Base-by-base conservation (phyloP, 2,329 filamentous ascomycete species). In the Remersonia thermophila region DNA sequence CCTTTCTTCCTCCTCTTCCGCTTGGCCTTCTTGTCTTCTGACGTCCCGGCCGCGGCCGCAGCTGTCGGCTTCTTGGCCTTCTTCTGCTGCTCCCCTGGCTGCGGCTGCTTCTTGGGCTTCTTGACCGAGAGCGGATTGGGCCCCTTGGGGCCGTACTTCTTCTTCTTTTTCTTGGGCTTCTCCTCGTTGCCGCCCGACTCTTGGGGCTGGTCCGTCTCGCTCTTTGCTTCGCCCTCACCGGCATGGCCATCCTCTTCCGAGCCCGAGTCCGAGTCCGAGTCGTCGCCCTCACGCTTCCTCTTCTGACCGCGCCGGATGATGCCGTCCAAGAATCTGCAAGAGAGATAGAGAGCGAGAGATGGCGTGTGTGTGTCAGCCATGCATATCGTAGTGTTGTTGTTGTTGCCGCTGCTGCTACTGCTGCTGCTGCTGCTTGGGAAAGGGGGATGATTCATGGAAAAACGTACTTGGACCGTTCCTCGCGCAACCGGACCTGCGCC, bases 401-500 rank as follows among this genome's bases (percentile, higher is more conserved):
- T n/a, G n/a, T n/a, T n/a, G n/a, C n/a, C n/a, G n/a, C n/a, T n/a
- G n/a, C n/a, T n/a, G n/a, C n/a, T n/a, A n/a, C n/a, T n/a, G n/a
- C n/a, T n/a, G n/a, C n/a, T n/a, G n/a, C n/a, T n/a, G n/a, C n/a
- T n/a, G n/a, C n/a, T n/a, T n/a, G n/a, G n/a, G n/a, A n/a, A n/a
- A n/a, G n/a, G n/a, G n/a, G n/a, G n/a, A n/a, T n/a, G 3, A 7
- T 7, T 30, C 28, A 4, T 23, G 27, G 27, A n/a, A 27, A 28
- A 4, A 38, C 46, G 32, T 39, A 83, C 60, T 93, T 93, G 38
- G 66, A 68, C 49, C 68, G 73, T 64, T 91, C 84, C 43, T 83
- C 80, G 40, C 65, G 65, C 35, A 78, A 71, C 42, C 79, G 71
- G 32, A 74, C 67, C 39, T 72, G 66, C 27, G 69, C 70, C 12